Conservation (phyloP, 139 green algal genomes). For the Chlorella sorokiniana region DNA sequence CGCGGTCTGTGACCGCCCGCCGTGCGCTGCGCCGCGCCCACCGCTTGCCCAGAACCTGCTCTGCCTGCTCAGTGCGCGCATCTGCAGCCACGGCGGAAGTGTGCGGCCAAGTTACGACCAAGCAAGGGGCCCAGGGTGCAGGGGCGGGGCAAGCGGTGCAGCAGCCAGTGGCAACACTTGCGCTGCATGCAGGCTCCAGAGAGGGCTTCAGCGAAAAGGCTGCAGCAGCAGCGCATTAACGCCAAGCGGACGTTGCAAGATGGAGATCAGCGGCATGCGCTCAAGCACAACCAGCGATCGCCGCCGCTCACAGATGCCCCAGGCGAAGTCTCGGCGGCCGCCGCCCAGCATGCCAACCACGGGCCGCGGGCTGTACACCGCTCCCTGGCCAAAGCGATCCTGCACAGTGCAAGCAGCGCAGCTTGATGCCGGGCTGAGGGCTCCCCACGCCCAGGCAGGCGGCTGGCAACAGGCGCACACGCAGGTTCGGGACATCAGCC, state of each 20-base stretch:
- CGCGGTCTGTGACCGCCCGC: neutral
- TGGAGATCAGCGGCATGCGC: neutral
- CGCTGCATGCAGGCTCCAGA: too few species aligned
- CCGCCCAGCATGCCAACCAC: neutral
- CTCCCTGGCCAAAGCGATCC: constrained; percentile 39
- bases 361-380: neutral
- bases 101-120: neutral
- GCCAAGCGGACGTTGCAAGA: too few species aligned
- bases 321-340: constrained; percentile 19
- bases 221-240: neutral
- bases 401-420: neutral
- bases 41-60: neutral
- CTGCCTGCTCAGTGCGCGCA: neutral
- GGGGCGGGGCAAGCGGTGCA: neutral
- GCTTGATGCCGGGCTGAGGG: too few species aligned
- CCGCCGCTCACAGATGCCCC: constrained; percentile 38
- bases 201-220: too few species aligned
- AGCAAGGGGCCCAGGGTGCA: neutral
- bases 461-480: neutral
- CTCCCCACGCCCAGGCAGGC: too few species aligned
- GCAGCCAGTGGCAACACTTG: neutral
- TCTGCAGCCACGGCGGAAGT: neutral
- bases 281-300: neutral
- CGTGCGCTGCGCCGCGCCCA: constrained; percentile 25
- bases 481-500: too few species aligned